Evolutionary conservation across 306 rosid species (phyloP).

Genomic region (Cicer pinnatifidum): DNA sequence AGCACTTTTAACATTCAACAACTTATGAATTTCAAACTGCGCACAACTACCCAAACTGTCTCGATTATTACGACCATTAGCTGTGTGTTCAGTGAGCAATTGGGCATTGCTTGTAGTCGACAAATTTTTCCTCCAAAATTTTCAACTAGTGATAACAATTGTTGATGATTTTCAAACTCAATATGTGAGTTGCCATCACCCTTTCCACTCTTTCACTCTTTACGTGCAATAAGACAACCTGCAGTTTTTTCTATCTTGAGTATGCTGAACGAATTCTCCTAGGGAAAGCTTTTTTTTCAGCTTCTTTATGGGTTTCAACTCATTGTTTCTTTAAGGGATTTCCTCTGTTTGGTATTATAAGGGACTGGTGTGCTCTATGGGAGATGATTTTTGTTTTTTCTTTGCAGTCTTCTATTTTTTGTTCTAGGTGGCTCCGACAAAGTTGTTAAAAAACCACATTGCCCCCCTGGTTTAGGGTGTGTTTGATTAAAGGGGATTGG

Average conservation of each 20-base stretch:
- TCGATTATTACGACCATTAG: not conserved
- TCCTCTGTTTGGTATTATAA: constrained; percentile 3
- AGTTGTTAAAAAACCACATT: not conserved
- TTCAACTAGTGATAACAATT: constrained; percentile 4
- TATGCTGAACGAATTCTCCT: not conserved
- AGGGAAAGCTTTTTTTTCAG: not conserved
- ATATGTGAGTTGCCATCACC: not conserved
- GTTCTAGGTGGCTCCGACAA: not conserved
- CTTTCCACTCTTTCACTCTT: not conserved
- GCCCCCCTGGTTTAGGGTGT: too few relatives aligned
- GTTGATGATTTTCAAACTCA: not conserved
- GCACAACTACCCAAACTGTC: not conserved
- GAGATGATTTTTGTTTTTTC: not conserved
- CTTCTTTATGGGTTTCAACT: not conserved
- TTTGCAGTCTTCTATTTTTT: not conserved
- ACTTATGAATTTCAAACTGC: constrained; percentile 2
- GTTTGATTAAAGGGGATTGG: too few relatives aligned
- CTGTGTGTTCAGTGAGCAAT: not conserved
- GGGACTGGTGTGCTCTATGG: not conserved
- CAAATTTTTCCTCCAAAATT: not conserved
- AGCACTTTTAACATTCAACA: not conserved
- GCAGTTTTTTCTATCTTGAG: not conserved
- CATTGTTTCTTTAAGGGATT: not conserved
- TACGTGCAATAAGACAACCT: not conserved
- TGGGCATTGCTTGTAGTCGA: not conserved